Base-by-base conservation (phyloP, 345 rosid species). In the Adansonia digitata region DNA sequence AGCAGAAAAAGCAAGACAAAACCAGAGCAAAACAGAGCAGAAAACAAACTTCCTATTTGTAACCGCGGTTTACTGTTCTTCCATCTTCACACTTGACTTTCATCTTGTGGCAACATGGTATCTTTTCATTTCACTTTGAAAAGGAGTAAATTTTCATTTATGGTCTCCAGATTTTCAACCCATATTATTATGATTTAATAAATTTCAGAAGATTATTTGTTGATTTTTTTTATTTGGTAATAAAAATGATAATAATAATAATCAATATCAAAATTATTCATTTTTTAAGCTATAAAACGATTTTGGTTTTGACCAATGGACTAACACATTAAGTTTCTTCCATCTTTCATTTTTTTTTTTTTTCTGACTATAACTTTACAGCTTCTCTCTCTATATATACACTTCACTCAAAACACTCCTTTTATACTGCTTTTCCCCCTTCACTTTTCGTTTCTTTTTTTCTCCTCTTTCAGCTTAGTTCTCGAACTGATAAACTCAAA, bases 281-380 rank as follows among this genome's bases (percentile, higher is more conserved):
- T 64, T 40, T 81, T 7, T 56, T 20, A 18, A 27, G 31, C 61
- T 20, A 72, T 49, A 75, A 60, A 24, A 20, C 52, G 34, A 77
- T 29, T 22, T 17, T 17, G 57, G 79, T 80, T 80, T n/a, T 85
- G 88, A 87, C 89, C 81, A 76, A 75, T 81, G 79, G 91, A 83
- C 83, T 72, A 77, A 62, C 67, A 24, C 75, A 75, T 55, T 29
- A 60, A 22, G 14, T 20, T 42, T 49, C 72, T 29, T 12, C 18
- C 42, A n/a, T n/a, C n/a, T n/a, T n/a, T n/a, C n/a, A n/a, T n/a
- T n/a, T n/a, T n/a, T n/a, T n/a, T n/a, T 9, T n/a, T 3, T 27
- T 18, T 27, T 26, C 52, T 22, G 6, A 6, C 4, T 17, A 34
- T 1, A 31, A 31, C n/a, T 62, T 40, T 34, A 51, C 52, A 35